Evolutionary conservation across 768 basidiomycete species (phyloP).

Genomic region (Leccinellum albellum): DNA sequence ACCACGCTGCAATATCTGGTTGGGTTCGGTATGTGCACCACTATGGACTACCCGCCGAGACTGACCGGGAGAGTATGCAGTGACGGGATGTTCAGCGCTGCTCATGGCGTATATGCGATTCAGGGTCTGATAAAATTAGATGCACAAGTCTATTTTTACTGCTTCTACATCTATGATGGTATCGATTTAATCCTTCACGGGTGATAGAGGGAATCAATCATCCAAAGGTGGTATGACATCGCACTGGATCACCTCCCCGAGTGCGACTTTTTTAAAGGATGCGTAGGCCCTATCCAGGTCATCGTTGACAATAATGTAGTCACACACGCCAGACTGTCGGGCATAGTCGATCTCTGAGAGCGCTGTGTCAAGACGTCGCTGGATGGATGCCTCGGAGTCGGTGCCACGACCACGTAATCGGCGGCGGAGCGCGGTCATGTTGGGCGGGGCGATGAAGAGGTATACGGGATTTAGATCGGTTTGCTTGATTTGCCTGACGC

Average conservation of each 20-base stretch:
- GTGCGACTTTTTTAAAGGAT: conserved; percentile 70
- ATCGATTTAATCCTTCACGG: background rate
- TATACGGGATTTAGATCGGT: conserved; percentile 81
- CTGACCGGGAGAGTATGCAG: conserved; percentile 35
- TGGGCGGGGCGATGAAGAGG: conserved; percentile 89
- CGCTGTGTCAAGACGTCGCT: conserved; percentile 74
- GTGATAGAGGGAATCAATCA: conserved; percentile 34
- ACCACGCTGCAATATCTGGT: conserved; percentile 86
- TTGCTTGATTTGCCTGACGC: conserved; percentile 86
- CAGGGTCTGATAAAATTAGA: conserved; percentile 29
- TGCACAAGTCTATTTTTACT: background rate
- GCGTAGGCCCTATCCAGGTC: conserved; percentile 79
- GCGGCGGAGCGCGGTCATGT: conserved; percentile 59
- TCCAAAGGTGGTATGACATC: conserved; percentile 68
- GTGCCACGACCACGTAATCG: conserved; percentile 82
- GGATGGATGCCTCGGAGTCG: conserved; percentile 68
- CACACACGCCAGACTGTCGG: conserved; percentile 66
- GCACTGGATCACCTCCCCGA: conserved; percentile 57
- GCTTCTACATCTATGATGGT: conserved; percentile 8
- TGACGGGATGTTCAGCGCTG: conserved; percentile 81
- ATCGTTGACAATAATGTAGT: conserved; percentile 88
- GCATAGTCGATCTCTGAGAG: conserved; percentile 83
- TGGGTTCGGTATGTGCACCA: conserved; percentile 64
- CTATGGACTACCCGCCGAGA: background rate
- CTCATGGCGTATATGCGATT: conserved; percentile 88